Evolutionary conservation across 1,284 basidiomycete species (phyloP).

Genomic region (Fomitopsis palustris): DNA sequence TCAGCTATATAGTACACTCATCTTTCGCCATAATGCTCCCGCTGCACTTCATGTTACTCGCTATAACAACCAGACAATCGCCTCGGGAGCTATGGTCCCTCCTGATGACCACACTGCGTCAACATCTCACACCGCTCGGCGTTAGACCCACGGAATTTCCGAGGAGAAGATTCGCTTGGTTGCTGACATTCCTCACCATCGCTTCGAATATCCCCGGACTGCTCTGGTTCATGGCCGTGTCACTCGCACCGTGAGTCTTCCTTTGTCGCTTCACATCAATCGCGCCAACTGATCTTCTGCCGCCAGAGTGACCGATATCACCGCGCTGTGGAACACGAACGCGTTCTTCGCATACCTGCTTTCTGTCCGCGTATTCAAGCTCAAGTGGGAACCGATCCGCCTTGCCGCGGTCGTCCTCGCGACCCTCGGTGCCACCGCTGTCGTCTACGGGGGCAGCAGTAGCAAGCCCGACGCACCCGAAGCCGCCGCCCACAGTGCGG

Average conservation of each 20-base stretch:
- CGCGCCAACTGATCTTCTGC: conserved; percentile 4
- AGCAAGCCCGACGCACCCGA: conserved; percentile 10
- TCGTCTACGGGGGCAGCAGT: conserved; percentile 72
- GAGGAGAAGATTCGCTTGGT: conserved; percentile 36
- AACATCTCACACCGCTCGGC: conserved; percentile 44
- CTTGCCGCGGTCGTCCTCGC: conserved; percentile 73
- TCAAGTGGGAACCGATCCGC: conserved; percentile 59
- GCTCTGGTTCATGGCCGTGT: conserved; percentile 71
- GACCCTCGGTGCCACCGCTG: conserved; percentile 65
- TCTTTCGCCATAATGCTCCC: conserved; percentile 68
- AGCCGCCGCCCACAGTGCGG: not conserved
- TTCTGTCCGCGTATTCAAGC: conserved; percentile 55
- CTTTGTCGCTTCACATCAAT: conserved; percentile 7
- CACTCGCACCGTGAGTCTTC: conserved; percentile 64
- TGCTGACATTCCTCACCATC: conserved; percentile 48
- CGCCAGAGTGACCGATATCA: conserved; percentile 69
- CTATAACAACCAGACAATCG: conserved; percentile 42
- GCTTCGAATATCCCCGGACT: conserved; percentile 61
- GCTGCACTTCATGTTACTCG: conserved; percentile 63
- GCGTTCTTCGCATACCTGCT: conserved; percentile 81
- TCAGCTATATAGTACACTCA: conserved; percentile 77
- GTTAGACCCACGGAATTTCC: conserved; percentile 37
- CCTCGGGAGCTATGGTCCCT: conserved; percentile 43
- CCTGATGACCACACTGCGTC: conserved; percentile 47
- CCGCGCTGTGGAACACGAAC: conserved; percentile 83